phyloP scores from a whole-genome alignment of 129 eudicot genomes.

The Centaurea solstitialis region DNA sequence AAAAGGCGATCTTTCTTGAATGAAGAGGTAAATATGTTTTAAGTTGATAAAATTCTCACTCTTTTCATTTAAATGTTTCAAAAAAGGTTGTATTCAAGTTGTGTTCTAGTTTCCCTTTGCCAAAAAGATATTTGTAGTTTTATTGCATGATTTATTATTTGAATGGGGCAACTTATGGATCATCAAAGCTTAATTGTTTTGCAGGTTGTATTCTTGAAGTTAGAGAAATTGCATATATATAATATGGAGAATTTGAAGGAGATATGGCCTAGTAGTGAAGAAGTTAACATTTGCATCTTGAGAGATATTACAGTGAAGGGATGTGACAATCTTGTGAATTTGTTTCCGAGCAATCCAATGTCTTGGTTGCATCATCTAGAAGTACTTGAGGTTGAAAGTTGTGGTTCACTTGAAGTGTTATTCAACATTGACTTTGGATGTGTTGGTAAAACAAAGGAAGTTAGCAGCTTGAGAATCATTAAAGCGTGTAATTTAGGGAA shows the following conservation, averaged over 20 bases:
- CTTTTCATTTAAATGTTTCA: not conserved
- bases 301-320: not conserved
- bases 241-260: not conserved
- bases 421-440: too few relatives aligned
- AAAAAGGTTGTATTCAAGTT: not conserved
- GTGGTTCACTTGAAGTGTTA: not conserved
- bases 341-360: constrained; percentile 24
- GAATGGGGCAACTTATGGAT: not conserved
- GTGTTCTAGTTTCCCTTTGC: too few relatives aligned
- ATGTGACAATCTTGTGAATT: constrained; percentile 7
- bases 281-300: not conserved
- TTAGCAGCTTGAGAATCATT: too few relatives aligned
- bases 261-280: not conserved
- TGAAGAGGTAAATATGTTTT: not conserved
- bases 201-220: not conserved
- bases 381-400: not conserved
- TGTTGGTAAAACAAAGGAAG: too few relatives aligned
- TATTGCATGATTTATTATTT: too few relatives aligned
- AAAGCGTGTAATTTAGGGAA: too few relatives aligned
- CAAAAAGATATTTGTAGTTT: too few relatives aligned
- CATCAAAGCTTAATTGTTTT: not conserved
- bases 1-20: not conserved
- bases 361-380: not conserved
- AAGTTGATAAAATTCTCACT: not conserved
- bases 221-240: not conserved